Conservation (phyloP, 768 basidiomycete species). For the Lentinula raphanica region DNA sequence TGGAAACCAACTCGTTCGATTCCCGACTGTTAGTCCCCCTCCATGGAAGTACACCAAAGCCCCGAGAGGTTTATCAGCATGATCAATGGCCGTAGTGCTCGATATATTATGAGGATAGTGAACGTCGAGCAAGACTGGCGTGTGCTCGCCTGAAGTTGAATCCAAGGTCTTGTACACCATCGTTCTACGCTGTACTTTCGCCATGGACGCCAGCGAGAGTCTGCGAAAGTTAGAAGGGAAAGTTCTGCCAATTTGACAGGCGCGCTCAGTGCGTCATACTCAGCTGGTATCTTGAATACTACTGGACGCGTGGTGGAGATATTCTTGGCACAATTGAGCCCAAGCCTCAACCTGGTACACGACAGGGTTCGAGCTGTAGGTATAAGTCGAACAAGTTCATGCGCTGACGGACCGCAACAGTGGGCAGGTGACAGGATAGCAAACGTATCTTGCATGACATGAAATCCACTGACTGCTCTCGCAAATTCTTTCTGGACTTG, state of each 20-base stretch:
- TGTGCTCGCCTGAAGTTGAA: neutral
- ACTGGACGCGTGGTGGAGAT: no score
- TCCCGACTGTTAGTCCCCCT: slow-evolving; percentile 59
- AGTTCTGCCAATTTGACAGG: no score
- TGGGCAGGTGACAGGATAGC: neutral
- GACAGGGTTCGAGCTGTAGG: no score
- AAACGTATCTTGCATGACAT: neutral
- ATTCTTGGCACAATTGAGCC: no score
- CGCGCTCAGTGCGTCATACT: no score
- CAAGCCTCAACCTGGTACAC: no score
- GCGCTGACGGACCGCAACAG: neutral
- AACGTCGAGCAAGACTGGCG: neutral
- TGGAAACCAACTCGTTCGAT: slow-evolving; percentile 58
- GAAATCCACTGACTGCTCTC: neutral
- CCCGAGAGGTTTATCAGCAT: neutral
- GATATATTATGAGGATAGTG: neutral
- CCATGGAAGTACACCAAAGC: slow-evolving; percentile 44
- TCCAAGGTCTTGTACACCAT: neutral
- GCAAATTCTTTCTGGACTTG: neutral
- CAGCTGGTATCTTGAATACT: no score
- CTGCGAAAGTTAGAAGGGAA: no score
- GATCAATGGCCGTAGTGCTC: neutral
- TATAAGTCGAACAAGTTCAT: no score
- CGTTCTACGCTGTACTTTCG: neutral
- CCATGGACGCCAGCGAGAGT: neutral